Evolutionary conservation across 495 filamentous ascomycete species (phyloP).

Genomic region (Penicillium verhagenii): DNA sequence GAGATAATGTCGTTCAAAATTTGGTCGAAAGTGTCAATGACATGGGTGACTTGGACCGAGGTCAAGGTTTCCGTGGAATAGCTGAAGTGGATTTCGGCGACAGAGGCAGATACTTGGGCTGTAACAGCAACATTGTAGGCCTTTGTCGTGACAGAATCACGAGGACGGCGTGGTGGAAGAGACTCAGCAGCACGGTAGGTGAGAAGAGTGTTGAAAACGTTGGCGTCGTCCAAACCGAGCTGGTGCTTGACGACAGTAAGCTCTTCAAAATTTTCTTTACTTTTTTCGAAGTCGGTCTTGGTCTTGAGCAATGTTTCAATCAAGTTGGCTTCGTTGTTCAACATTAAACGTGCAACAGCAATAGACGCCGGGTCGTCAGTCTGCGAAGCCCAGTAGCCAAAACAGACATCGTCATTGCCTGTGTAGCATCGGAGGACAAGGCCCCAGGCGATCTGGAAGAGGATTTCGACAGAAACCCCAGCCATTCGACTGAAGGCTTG

Average conservation of each 20-base stretch:
- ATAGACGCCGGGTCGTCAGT: slow-evolving; percentile 18
- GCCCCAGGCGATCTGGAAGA: slow-evolving; percentile 54
- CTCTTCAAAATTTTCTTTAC: slow-evolving; percentile 34
- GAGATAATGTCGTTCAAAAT: slow-evolving; percentile 41
- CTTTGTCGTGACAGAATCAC: slow-evolving; percentile 23
- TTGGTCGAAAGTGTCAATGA: slow-evolving; percentile 40
- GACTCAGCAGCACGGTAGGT: slow-evolving; percentile 26
- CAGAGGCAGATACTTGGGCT: slow-evolving; percentile 47
- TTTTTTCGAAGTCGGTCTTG: slow-evolving; percentile 34
- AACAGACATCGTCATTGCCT: slow-evolving; percentile 52
- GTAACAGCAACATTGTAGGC: slow-evolving; percentile 57
- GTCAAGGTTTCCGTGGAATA: slow-evolving; percentile 41
- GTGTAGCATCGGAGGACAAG: slow-evolving; percentile 54
- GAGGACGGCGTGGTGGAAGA: slow-evolving; percentile 7
- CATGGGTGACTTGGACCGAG: slow-evolving; percentile 30
- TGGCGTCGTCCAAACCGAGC: slow-evolving; percentile 32
- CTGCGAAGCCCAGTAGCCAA: slow-evolving; percentile 43
- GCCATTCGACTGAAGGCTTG: slow-evolving; percentile 33
- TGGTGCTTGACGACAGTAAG: slow-evolving; percentile 43
- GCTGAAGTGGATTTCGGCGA: slow-evolving; percentile 36
- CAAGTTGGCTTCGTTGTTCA: slow-evolving; percentile 35
- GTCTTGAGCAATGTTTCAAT: slow-evolving; percentile 34
- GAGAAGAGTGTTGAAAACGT: slow-evolving; percentile 54
- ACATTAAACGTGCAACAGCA: slow-evolving; percentile 34
- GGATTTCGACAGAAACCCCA: slow-evolving; percentile 25